Evolutionary conservation across 192 early-diverging fungal species (phyloP), one percentile per base, ranked within the genome.

Genomic region (Podila clonocystis): DNA sequence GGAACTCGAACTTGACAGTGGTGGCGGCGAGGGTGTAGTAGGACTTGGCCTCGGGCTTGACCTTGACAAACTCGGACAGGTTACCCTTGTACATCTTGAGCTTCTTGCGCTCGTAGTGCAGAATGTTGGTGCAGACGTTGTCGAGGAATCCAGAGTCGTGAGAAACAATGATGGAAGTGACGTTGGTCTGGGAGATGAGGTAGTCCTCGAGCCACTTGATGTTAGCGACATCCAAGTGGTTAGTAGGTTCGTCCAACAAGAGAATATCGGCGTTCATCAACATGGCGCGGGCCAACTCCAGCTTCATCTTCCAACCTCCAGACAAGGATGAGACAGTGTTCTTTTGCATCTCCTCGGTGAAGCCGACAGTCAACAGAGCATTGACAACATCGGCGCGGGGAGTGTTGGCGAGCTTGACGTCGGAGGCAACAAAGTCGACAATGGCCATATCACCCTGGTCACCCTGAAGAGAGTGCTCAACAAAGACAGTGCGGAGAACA

Each of bases 221-320:
- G 70, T 87, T 86, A 57, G 84, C 82, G 66, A 94, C 90, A 85
- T 94, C 91, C 85, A 95, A 91, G 83, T 94, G 91, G 86, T 95
- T 94, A 72, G 92, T 94, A 73, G 94, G 94, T 83, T 96, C 95
- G 84, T 96, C 95, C 71, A 95, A 83, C 65, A 96, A 84, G 64
- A 95, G 76, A 61, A 96, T 93, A 83, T 96, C 95, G 79, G 94
- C 91, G 71, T 94, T 94, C 86, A 88, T 86, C 79, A 96, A 85
- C 91, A 96, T 92, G 68, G 95, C 94, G 85, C 93, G 91, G 22
- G 94, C 94, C 80, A 96, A 89, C 83, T 90, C 93, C 57, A 95
- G 87, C 91, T 94, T 95, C 95, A 96, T 96, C 85, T 94, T 93
- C 94, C 94, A 96, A 64, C 94, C 94, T 86, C 94, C 94, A 73